Percentiles rank a stretch among this genome's conserved stretches.
Conservation (phyloP, 2,329 filamentous ascomycete species). For the Cryphonectria radicalis region DNA sequence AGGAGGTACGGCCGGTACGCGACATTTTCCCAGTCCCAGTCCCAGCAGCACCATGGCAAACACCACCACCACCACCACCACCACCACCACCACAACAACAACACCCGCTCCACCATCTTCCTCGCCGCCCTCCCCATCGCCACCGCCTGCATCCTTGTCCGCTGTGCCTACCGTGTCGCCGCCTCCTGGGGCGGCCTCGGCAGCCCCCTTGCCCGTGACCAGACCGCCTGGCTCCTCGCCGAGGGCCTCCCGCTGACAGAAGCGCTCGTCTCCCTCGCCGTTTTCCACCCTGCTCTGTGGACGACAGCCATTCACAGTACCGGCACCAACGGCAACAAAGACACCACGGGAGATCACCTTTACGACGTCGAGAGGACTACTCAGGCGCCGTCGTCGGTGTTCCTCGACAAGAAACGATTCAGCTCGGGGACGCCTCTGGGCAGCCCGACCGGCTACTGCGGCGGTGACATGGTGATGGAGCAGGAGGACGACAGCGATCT, state of each 20-base stretch:
- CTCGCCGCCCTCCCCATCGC: conserved; percentile 34
- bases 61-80: conserved; percentile 28
- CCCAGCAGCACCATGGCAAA: neutral
- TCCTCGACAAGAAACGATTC: conserved; percentile 15
- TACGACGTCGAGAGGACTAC: conserved; percentile 9
- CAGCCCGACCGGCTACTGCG: neutral
- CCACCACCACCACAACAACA: conserved; percentile 29
- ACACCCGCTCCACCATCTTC: conserved; percentile 36
- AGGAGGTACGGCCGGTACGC: conserved; percentile 36
- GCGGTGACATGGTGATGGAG: neutral
- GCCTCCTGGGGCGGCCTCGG: conserved; percentile 35
- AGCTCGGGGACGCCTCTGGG: conserved; percentile 18
- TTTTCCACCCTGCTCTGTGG: conserved; percentile 37
- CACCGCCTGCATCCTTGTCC: conserved; percentile 34
- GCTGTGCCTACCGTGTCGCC: conserved; percentile 36
- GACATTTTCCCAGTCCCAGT: conserved; percentile 34
- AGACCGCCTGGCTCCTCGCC: conserved; percentile 36
- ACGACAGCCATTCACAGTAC: conserved; percentile 14
- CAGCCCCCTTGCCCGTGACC: conserved; percentile 34
- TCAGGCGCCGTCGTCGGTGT: neutral
- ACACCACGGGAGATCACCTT: neutral
- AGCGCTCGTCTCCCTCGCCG: conserved; percentile 36
- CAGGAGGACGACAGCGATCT: neutral
- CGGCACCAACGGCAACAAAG: neutral
- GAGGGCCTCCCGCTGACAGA: conserved; percentile 39